phyloP scores from a whole-genome alignment of 2,329 filamentous ascomycete species.

The Trichoderma sp. region DNA sequence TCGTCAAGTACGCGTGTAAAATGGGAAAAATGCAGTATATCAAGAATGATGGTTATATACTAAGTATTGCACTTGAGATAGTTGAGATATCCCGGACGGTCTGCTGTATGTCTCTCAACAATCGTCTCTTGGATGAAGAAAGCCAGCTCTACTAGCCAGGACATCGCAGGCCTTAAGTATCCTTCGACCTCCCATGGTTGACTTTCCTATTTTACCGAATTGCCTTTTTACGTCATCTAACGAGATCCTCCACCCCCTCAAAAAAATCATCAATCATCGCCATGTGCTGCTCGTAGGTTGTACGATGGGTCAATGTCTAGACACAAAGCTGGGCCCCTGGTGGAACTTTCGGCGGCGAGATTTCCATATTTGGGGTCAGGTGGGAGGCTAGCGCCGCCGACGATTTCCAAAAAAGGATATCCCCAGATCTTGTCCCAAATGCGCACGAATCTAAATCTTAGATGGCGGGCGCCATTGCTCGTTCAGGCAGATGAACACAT shows the following conservation, averaged over 20 bases:
- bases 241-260: slow-evolving; percentile 14
- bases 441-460: background rate
- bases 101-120: background rate
- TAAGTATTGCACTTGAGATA: background rate
- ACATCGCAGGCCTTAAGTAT: slow-evolving; percentile 12
- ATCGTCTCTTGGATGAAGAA: background rate
- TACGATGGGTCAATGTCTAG: slow-evolving; percentile 4
- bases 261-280: slow-evolving; percentile 3
- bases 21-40: background rate
- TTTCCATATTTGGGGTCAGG: background rate
- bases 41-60: background rate
- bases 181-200: background rate
- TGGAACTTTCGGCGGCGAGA: slow-evolving; percentile 11
- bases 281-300: background rate
- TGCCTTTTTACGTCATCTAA: slow-evolving; percentile 19
- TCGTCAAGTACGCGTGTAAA: background rate
- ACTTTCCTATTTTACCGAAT: background rate
- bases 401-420: background rate
- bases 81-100: background rate
- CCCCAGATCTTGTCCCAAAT: background rate
- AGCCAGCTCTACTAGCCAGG: background rate
- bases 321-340: slow-evolving; percentile 7
- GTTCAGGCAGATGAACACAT: background rate
- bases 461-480: slow-evolving; percentile 11
- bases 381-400: slow-evolving; percentile 21